phyloP scores from a whole-genome alignment of 805 yeast genomes.

The Saccharomycopsis guyanensis region DNA sequence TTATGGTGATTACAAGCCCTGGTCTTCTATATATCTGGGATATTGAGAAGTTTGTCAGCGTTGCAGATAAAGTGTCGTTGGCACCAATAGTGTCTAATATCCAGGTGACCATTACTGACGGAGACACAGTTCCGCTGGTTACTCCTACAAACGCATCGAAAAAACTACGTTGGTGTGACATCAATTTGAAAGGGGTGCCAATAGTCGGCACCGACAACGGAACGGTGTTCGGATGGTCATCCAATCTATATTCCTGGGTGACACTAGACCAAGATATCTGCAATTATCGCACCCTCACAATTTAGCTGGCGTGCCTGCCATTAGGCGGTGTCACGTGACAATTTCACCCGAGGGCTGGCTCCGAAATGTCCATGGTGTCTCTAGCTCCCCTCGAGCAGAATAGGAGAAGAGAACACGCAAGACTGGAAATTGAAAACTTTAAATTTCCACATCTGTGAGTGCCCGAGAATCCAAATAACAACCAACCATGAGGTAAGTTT shows the following conservation, averaged over 20 bases:
- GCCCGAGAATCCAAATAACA: too few species aligned
- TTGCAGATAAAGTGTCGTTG: slow-evolving; percentile 40
- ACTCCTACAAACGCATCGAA: neutral
- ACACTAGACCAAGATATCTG: neutral
- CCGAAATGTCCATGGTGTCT: too few species aligned
- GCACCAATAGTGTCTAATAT: slow-evolving; percentile 43
- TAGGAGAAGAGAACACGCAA: too few species aligned
- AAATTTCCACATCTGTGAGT: too few species aligned
- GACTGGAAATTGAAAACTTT: too few species aligned
- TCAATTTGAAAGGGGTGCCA: slow-evolving; percentile 13
- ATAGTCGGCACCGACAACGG: slow-evolving; percentile 5
- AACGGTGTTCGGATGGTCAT: slow-evolving; percentile 13
- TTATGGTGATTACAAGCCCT: slow-evolving; percentile 45
- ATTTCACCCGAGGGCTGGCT: too few species aligned
- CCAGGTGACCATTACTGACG: neutral
- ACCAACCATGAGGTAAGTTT: too few species aligned
- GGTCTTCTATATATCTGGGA: slow-evolving; percentile 48
- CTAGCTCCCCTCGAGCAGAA: too few species aligned
- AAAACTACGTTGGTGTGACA: slow-evolving; percentile 7
- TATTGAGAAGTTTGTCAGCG: slow-evolving; percentile 28
- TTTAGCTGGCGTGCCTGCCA: too few species aligned
- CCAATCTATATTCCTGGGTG: slow-evolving; percentile 11
- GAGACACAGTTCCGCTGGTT: neutral
- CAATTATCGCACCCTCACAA: too few species aligned
- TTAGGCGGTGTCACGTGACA: too few species aligned